A percentile compares a stretch with the other conserved stretches of the same genome.
Evolutionary conservation across 176 grass and related monocot species (phyloP).

Genomic region (Oryza longistaminata): DNA sequence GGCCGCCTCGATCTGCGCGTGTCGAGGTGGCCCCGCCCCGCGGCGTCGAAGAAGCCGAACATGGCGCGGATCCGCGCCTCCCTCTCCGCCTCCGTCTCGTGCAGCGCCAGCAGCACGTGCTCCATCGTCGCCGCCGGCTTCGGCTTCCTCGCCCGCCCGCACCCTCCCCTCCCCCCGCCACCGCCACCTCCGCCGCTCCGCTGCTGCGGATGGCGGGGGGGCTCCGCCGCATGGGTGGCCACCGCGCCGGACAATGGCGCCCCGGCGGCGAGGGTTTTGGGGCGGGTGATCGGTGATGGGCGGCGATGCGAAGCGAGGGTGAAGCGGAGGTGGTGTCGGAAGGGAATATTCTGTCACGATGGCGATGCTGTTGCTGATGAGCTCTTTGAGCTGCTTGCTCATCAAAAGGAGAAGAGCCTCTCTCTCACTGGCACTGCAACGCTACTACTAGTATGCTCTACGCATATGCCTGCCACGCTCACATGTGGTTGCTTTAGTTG

Average conservation of each 20-base stretch:
- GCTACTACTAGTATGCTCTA: too few species aligned
- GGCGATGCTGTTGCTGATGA: too few species aligned
- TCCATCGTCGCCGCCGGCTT: conserved; percentile 57
- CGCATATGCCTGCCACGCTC: too few species aligned
- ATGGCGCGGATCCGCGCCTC: conserved; percentile 73
- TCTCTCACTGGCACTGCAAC: too few species aligned
- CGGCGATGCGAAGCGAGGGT: too few species aligned
- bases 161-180: conserved; percentile 17
- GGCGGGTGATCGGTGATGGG: too few species aligned
- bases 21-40: conserved; percentile 62
- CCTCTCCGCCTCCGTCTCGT: conserved; percentile 72
- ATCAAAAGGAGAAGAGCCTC: too few species aligned
- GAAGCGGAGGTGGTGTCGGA: too few species aligned
- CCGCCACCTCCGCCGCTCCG: neutral
- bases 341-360: too few species aligned
- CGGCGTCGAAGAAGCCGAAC: conserved; percentile 77
- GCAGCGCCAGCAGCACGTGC: conserved; percentile 77
- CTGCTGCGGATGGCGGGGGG: neutral
- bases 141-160: conserved; percentile 48
- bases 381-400: too few species aligned
- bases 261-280: neutral
- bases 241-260: conserved; percentile 43
- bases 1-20: conserved; percentile 69
- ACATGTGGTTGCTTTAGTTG: too few species aligned
- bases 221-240: conserved; percentile 44